A percentile compares a stretch with the other conserved stretches of the same genome.
Evolutionary conservation across 2,329 filamentous ascomycete genomes (phyloP).

Genomic region (Fusarium graminum): DNA sequence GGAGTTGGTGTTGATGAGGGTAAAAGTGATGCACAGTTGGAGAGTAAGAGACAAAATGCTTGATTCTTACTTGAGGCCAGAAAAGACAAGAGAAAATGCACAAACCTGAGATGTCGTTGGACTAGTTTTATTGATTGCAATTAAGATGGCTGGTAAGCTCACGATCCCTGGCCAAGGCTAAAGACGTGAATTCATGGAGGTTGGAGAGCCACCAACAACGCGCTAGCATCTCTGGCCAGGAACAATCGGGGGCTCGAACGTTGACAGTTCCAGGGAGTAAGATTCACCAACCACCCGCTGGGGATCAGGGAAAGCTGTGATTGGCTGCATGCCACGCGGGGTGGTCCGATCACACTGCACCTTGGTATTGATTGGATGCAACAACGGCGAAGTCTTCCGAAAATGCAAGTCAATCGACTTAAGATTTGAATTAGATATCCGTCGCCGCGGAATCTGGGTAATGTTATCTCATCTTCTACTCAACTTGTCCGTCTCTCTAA

Average conservation of each 20-base stretch:
- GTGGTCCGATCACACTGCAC: constrained; percentile 6
- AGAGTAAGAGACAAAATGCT: constrained; percentile 10
- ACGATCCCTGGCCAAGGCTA: constrained; percentile 16
- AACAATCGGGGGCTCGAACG: constrained; percentile 33
- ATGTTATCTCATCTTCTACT: too few species aligned
- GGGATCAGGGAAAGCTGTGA: neutral
- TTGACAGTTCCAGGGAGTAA: constrained; percentile 18
- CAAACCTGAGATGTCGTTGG: constrained; percentile 25
- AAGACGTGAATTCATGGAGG: constrained; percentile 44
- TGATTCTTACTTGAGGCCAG: constrained; percentile 33
- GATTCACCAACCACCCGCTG: constrained; percentile 36
- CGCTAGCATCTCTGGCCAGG: constrained; percentile 36
- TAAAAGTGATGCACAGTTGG: constrained; percentile 27
- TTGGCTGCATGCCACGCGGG: constrained; percentile 14
- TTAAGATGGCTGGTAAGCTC: constrained; percentile 48
- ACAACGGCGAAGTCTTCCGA: constrained; percentile 3
- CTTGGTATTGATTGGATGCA: constrained; percentile 14
- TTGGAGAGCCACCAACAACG: constrained; percentile 40
- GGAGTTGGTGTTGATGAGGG: neutral
- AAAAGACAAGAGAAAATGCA: constrained; percentile 17
- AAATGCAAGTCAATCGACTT: neutral
- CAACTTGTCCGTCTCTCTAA: neutral
- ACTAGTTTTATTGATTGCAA: constrained; percentile 46
- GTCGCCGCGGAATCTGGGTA: too few species aligned
- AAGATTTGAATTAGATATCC: neutral